Percentiles rank a stretch among this genome's conserved stretches.
These are phyloP conservation scores for Ajuga reptans DNA, from an alignment of 305 asterid genomes.

Conservation along the genomic window DNA sequence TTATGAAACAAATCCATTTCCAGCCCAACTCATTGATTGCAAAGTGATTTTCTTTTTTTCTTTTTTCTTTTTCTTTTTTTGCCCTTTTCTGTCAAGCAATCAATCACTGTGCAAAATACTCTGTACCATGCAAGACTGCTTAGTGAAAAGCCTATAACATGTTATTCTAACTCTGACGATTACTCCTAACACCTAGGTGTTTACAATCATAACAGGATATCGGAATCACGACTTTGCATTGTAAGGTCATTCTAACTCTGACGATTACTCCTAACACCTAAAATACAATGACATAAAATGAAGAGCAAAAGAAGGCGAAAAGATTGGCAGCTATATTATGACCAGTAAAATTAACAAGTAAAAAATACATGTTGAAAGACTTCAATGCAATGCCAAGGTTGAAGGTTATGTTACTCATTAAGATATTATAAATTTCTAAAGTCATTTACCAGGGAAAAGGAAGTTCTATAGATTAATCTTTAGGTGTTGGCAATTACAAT, in stretches of 20 bases:
- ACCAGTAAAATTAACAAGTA: constrained; percentile 5
- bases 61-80: neutral
- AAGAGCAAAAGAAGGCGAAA: neutral
- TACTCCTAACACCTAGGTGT: neutral
- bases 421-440: neutral
- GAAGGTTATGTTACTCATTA: neutral
- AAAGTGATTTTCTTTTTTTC: too few species aligned
- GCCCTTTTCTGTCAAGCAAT: neutral
- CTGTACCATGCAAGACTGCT: constrained; percentile 2
- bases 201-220: constrained; percentile 7
- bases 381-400: neutral
- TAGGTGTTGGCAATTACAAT: neutral
- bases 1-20: neutral
- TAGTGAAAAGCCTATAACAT: neutral
- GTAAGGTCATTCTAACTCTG: neutral
- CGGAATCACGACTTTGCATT: neutral
- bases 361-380: neutral
- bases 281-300: neutral
- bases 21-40: neutral
- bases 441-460: neutral
- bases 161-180: too few species aligned
- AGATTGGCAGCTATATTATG: neutral
- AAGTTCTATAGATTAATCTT: neutral
- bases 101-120: constrained; percentile 2
- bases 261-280: neutral